A percentile compares a stretch with the other conserved stretches of the same genome.
Evolutionary conservation across 257 asterid genomes (phyloP).

Genomic region (Linderniella brevidens): DNA sequence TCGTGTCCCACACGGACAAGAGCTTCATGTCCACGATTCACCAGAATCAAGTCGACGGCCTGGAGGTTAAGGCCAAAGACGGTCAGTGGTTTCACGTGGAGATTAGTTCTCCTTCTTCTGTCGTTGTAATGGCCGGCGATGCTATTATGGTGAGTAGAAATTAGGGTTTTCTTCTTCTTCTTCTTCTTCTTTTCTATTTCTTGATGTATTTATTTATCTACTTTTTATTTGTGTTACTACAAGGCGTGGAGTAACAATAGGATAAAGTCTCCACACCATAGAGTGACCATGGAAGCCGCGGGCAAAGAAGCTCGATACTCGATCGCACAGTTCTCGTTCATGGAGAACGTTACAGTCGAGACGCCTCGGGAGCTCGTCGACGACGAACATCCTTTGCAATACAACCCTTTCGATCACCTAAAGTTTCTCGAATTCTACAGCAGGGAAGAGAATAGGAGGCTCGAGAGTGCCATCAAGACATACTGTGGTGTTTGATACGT

Average conservation of each 20-base stretch:
- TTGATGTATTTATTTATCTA: not conserved
- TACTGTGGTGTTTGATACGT: constrained; percentile 34
- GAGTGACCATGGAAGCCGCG: constrained; percentile 46
- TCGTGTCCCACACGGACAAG: constrained; percentile 64
- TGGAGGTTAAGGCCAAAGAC: constrained; percentile 45
- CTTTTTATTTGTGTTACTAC: constrained; percentile 1
- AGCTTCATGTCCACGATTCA: constrained; percentile 61
- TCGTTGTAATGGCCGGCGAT: constrained; percentile 77
- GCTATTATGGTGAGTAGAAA: constrained; percentile 39
- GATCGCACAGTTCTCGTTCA: constrained; percentile 58
- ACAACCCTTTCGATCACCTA: constrained; percentile 47
- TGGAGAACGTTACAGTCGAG: constrained; percentile 26
- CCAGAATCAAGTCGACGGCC: constrained; percentile 47
- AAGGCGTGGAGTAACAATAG: constrained; percentile 72
- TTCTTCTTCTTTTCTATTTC: not conserved
- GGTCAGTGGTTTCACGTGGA: constrained; percentile 51
- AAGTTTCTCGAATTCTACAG: constrained; percentile 42
- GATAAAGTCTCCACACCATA: constrained; percentile 45
- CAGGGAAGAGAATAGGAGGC: constrained; percentile 50
- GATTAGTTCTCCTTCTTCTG: constrained; percentile 29
- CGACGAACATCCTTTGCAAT: constrained; percentile 33
- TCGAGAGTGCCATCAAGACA: constrained; percentile 34
- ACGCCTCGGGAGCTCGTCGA: constrained; percentile 48
- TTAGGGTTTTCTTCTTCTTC: not conserved
- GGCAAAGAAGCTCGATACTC: constrained; percentile 34